Evolutionary conservation across 495 filamentous ascomycete genomes (phyloP), one percentile per base, ranked within the genome.

Genomic region (Aspergillus funiculosus): DNA sequence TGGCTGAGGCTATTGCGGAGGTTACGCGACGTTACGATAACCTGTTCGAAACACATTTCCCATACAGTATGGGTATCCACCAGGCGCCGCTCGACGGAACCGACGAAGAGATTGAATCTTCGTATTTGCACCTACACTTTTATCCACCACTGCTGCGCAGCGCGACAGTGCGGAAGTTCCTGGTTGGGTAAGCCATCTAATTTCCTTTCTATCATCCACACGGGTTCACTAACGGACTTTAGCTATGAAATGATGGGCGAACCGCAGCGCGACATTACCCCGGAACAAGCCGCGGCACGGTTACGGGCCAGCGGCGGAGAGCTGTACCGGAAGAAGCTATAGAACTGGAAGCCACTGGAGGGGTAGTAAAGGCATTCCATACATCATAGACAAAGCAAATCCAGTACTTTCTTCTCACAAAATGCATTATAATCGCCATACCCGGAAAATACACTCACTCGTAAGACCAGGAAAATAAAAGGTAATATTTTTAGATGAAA

Each of bases 231-330:
- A 44, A 60, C 38, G 8, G 19, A 24, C 2, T 24, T n/a, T 52
- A 77, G 74, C 30, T 95, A 90, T 62, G 90, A 98, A 66, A 67
- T 98, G 72, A 80, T 98, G 81, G 92, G 86, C 2, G 92, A 98
- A 66, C 92, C 92, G 19, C 92, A 98, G 64, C 79, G 92, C 37
- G 92, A 98, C 62, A 98, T 98, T 57, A 98, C 94, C 1, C 90
- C 92, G 0, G 92, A 98, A 64, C 92, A 98, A 62, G 92, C 94
- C 9, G 87, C 92, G 20, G 82, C 79, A 21, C 78, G 79, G 27
- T 64, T 98, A 39, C 75, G 89, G 48, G 73, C 74, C 39, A 80
- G 86, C 38, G 87, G 83, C 0, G 89, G 89, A 5, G 79, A 86
- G 63, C 66, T 96, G 39, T 97, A 97, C 57, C 78, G 92, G 46